These are phyloP conservation scores for Salix suchowensis DNA, from an alignment of 345 rosid genomes.

Conservation along the genomic window DNA sequence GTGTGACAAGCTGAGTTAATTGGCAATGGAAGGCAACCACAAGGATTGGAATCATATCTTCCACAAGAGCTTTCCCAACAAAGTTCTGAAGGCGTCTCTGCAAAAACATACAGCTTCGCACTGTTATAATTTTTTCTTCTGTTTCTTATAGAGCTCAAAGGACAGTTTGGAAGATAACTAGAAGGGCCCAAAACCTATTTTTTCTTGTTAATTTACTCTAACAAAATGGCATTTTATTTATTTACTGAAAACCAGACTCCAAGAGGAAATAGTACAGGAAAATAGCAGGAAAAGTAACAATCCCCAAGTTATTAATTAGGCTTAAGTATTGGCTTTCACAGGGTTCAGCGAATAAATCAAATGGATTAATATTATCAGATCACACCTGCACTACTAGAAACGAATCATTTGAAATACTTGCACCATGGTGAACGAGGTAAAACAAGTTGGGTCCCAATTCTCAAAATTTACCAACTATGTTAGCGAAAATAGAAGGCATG, in stretches of 20 bases:
- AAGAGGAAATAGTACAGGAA: background rate
- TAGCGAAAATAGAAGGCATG: background rate
- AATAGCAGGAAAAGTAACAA: background rate
- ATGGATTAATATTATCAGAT: background rate
- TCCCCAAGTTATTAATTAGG: background rate
- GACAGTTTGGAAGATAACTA: background rate
- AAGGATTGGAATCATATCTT: conserved; percentile 76
- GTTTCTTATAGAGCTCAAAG: background rate
- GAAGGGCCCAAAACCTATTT: background rate
- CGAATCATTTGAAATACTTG: background rate
- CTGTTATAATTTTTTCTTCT: conserved; percentile 2
- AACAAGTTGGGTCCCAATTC: background rate
- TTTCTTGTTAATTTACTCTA: background rate
- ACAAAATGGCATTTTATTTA: background rate
- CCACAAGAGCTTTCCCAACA: conserved; percentile 68
- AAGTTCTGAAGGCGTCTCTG: conserved; percentile 74
- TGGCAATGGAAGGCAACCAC: conserved; percentile 81
- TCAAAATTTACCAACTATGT: background rate
- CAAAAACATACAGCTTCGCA: conserved; percentile 21
- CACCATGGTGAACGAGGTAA: background rate
- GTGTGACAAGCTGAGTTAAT: conserved; percentile 56
- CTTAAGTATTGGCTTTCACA: background rate
- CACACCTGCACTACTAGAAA: background rate
- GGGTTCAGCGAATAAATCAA: background rate
- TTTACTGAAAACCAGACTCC: background rate